Evolutionary conservation across 345 rosid genomes (phyloP), one percentile per base, ranked within the genome.

Genomic region (Stellera chamaejasme): DNA sequence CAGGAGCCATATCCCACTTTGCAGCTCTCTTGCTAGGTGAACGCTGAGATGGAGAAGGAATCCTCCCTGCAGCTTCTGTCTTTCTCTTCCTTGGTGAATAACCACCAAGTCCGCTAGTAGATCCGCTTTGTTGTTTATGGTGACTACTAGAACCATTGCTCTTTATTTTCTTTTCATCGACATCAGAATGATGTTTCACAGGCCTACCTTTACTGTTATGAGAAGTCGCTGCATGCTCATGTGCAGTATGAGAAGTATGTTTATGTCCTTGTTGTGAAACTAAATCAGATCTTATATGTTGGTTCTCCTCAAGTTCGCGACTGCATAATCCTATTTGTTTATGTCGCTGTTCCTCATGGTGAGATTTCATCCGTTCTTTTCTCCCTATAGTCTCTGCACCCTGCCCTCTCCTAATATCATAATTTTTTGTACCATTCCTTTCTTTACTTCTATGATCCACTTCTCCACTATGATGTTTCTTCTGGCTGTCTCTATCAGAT

Each of bases 11-110:
- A 80, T 89, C 97, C 99, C 96, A 87, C 62, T 80, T 88, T 50
- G 81, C 96, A 68, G 53, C 52, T 78, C 76, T 84, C 73, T 82
- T 84, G 73, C 83, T 94, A 7, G 88, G 81, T 11, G 90, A 77
- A 50, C 65, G 79, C 64, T 73, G 82, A 58, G 72, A 43, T 41
- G 91, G 96, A 32, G 96, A 82, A 58, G 84, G 83, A 54, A 83
- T 82, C 82, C 77, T 84, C 66, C 54, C 65, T 70, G 80, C 74
- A 43, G 74, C 72, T 55, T 81, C 83, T 45, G 72, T 73, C 73
- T 78, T 93, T 66, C 94, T 87, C 78, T 84, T 89, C 70, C 94
- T 81, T 15, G 99, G 97, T 13, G 96, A 89, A 75, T 89, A 89
- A 59, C 97, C 97, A 66, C 97, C 96, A 63, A 93, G 87, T 52